These are phyloP conservation scores for Celoporthe dispersa DNA, from an alignment of 2,329 filamentous ascomycete species.

Conservation along the genomic window DNA sequence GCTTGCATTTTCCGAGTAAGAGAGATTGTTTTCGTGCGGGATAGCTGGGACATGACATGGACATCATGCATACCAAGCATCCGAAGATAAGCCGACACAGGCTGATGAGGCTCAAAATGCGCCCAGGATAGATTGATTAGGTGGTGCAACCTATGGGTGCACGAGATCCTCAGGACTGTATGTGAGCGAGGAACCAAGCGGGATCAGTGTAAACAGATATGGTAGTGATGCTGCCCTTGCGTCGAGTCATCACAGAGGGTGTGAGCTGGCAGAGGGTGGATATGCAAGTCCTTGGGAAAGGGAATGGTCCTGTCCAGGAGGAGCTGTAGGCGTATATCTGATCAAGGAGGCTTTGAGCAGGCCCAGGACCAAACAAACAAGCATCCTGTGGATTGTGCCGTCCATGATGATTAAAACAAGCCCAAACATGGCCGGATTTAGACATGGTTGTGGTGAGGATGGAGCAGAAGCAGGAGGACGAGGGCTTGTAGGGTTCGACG, in stretches of 20 bases:
- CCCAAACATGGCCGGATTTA: conserved; percentile 62
- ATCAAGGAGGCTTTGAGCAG: conserved; percentile 14
- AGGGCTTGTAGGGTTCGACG: conserved; percentile 36
- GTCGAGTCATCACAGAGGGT: conserved; percentile 12
- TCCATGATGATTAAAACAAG: conserved; percentile 61
- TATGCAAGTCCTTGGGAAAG: conserved; percentile 23
- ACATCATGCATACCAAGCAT: neutral
- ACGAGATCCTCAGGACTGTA: neutral
- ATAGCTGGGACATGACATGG: neutral
- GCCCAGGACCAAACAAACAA: conserved; percentile 27
- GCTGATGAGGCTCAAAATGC: conserved; percentile 19
- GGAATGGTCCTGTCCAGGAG: conserved; percentile 18
- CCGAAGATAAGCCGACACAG: conserved; percentile 11
- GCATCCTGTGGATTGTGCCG: conserved; percentile 45
- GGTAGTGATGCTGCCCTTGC: conserved; percentile 10
- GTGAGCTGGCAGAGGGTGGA: conserved; percentile 24
- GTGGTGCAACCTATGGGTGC: neutral
- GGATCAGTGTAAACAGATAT: neutral
- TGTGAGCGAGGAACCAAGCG: no score
- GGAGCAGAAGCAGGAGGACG: conserved; percentile 39
- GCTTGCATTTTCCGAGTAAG: neutral
- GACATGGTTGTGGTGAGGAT: conserved; percentile 34
- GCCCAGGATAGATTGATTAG: neutral
- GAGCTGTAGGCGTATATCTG: conserved; percentile 17
- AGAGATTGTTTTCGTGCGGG: neutral